Conservation (phyloP, 129 eudicot genomes). For the Chrysanthemum lavandulifolium region DNA sequence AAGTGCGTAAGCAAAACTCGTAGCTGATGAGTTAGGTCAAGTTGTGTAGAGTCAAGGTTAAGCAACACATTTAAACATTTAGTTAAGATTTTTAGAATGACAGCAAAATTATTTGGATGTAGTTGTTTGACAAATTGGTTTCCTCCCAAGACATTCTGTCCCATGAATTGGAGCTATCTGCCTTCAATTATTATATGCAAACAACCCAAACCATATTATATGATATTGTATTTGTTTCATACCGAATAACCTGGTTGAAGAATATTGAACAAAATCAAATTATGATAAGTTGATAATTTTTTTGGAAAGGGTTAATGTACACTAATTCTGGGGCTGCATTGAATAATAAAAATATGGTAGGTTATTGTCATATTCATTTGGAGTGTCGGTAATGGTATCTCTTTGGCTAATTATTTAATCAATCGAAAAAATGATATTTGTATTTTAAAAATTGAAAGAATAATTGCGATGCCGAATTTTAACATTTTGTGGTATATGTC, state of each 20-base stretch:
- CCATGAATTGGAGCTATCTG: conserved; percentile 36
- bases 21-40: not conserved
- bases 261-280: not conserved
- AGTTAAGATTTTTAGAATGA: conserved; percentile 7
- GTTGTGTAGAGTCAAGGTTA: not conserved
- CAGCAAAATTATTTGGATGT: conserved; percentile 10
- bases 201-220: not conserved
- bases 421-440: conserved; percentile 18
- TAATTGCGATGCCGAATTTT: conserved; percentile 23
- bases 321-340: conserved; percentile 6
- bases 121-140: conserved; percentile 35
- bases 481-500: conserved; percentile 24
- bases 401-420: conserved; percentile 18
- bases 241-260: not conserved
- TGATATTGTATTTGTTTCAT: not conserved
- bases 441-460: conserved; percentile 12
- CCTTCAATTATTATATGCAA: conserved; percentile 20
- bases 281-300: not conserved
- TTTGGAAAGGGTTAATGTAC: not conserved
- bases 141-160: conserved; percentile 27
- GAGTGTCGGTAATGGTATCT: conserved; percentile 35
- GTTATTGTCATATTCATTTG: conserved; percentile 38
- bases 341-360: conserved; percentile 15
- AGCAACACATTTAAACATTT: conserved; percentile 11
- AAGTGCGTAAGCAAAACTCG: conserved; percentile 17